These are phyloP conservation scores for Ustilago esculenta DNA, from an alignment of 1,284 basidiomycete genomes.

Conservation along the genomic window DNA sequence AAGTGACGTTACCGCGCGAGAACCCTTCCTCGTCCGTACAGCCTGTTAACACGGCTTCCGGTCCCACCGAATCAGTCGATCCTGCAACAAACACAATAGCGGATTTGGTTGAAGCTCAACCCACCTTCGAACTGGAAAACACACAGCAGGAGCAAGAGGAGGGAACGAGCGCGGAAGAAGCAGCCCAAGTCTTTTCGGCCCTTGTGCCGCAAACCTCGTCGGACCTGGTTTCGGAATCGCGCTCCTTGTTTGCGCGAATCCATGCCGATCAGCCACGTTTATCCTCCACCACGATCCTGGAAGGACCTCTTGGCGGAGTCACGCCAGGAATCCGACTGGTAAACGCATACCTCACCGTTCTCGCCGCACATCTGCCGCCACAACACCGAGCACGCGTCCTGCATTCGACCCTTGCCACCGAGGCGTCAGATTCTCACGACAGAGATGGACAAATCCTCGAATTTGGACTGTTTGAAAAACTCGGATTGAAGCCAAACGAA, in stretches of 20 bases:
- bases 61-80: no score
- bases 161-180: conserved; percentile 68
- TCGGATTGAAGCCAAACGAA: conserved; percentile 47
- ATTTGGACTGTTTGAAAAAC: conserved; percentile 37
- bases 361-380: conserved; percentile 68
- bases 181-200: conserved; percentile 70
- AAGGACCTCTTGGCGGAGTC: conserved; percentile 74
- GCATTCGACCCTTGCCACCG: background rate
- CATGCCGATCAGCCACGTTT: conserved; percentile 70
- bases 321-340: conserved; percentile 74
- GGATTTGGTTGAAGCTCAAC: background rate
- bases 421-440: fast-evolving
- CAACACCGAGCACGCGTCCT: conserved; percentile 1
- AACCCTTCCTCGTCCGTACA: no score
- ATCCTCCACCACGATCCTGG: conserved; percentile 28
- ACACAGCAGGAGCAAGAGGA: conserved; percentile 16
- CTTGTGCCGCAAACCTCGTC: conserved; percentile 75
- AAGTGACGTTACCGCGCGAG: no score
- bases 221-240: conserved; percentile 79
- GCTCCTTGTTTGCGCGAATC: conserved; percentile 77
- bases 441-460: conserved; percentile 7
- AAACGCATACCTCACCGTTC: conserved; percentile 83
- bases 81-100: background rate
- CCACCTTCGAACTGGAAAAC: background rate
- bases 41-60: no score